Base-by-base conservation (phyloP, 2,329 filamentous ascomycete genomes). In the Macrophomina pseudophaseolina region DNA sequence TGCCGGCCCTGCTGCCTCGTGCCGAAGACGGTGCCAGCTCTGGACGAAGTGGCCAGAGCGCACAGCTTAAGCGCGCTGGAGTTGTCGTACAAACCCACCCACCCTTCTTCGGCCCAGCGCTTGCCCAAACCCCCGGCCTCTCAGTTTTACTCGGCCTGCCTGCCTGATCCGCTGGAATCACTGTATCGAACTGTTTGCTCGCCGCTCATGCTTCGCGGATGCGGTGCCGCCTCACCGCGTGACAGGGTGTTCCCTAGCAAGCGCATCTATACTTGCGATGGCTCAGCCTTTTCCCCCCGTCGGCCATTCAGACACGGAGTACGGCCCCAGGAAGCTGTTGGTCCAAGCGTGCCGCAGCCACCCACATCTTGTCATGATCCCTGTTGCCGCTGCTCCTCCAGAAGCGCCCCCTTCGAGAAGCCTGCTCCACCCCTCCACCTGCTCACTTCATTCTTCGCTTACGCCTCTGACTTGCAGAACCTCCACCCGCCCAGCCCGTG, bases 391-490 rank as follows among this genome's bases (percentile, higher is more conserved):
- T 30, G 38, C 7, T 23, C 6, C 7, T 12, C 52, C 33, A n/a
- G 16, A 58, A 58, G 54, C 54, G 54, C 54, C 53, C 35, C 54
- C 54, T 32, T 60, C 56, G 42, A 60, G 56, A 60, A 60, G 23
- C 16, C 2, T 12, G 7, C 51, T 35, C 32, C n/a, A 12, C 32
- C 23, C 53, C 35, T 68, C 82, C 80, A 49, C 30, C 18, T 14
- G 28, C 48, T 28, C 23, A 7, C 30, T 23, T 33, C 28, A 6
- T 54, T n/a, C 49, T 33, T 42, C 53, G 35, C 35, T 16, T 28
- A 18, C 53, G 53, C 53, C 53, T 38, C 53, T 42, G 38, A 30
- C 35, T n/a, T 58, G 53, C 53, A 58, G 53, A 35, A 33, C 16
- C 49, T 14, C 49, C 49, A n/a, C 30, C 11, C 8, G 11, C 12